Conservation (phyloP, 2,329 filamentous ascomycete genomes). For the Diaporthe citri region DNA sequence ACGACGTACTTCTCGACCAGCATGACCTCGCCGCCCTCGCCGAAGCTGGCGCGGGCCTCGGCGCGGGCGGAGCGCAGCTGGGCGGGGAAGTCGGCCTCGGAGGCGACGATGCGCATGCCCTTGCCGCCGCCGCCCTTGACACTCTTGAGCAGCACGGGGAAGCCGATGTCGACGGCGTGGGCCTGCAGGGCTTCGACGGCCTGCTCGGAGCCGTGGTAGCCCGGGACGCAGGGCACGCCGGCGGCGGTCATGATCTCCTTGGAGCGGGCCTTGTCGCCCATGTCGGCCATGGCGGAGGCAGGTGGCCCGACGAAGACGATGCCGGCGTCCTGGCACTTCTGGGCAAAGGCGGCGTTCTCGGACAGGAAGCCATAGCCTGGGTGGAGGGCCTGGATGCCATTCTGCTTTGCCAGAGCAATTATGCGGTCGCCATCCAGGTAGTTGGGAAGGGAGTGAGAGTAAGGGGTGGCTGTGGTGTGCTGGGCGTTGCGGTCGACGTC, state of each 20-base stretch:
- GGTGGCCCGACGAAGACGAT: conserved; percentile 96
- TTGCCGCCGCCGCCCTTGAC: conserved; percentile 86
- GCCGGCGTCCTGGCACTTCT: conserved; percentile 88
- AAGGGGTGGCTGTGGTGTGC: conserved; percentile 87
- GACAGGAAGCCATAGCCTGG: conserved; percentile 97
- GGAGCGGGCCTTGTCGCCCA: conserved; percentile 93
- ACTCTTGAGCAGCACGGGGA: conserved; percentile 83
- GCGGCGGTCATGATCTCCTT: conserved; percentile 98
- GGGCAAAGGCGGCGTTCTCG: conserved; percentile 92
- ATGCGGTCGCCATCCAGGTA: conserved; percentile 96
- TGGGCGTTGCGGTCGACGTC: conserved; percentile 89
- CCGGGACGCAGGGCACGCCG: conserved; percentile 96
- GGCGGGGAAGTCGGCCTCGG: conserved; percentile 75
- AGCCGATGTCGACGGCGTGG: conserved; percentile 78
- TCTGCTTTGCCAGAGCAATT: conserved; percentile 85
- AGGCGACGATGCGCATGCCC: conserved; percentile 82
- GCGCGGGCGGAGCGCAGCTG: conserved; percentile 81
- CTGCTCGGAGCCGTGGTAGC: conserved; percentile 92
- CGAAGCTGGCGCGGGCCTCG: conserved; percentile 83
- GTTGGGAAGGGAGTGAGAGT: conserved; percentile 85
- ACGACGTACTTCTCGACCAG: conserved; percentile 88
- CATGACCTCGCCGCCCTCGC: conserved; percentile 82
- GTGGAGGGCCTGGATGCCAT: conserved; percentile 91
- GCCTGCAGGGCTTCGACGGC: conserved; percentile 70
- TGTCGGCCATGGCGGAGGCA: conserved; percentile 82